Evolutionary conservation across 352 stramenopile species (phyloP).

Genomic region (Phytophthora hibernalis): DNA sequence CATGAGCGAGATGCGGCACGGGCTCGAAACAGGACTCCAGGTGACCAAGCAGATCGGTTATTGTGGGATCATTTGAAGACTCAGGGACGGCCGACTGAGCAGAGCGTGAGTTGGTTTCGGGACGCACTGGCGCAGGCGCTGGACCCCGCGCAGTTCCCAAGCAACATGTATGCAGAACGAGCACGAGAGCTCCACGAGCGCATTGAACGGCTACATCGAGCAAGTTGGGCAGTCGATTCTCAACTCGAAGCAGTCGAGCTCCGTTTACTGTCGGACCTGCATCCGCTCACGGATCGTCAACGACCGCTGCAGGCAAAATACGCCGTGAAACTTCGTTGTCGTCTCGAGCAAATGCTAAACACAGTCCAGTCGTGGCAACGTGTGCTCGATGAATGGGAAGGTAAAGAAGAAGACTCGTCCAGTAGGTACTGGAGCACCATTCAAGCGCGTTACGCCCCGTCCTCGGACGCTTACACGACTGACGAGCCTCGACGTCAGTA

Average conservation of each 20-base stretch:
- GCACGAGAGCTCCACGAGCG: slow-evolving; percentile 37
- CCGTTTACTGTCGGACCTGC: slow-evolving; percentile 38
- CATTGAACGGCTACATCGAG: slow-evolving; percentile 23
- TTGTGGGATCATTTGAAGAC: slow-evolving; percentile 36
- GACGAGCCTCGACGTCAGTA: slow-evolving; percentile 23
- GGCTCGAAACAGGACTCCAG: background rate
- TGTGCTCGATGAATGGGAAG: slow-evolving; percentile 32
- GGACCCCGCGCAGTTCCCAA: slow-evolving; percentile 15
- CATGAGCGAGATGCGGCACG: slow-evolving; percentile 23
- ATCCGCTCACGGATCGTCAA: slow-evolving; percentile 14
- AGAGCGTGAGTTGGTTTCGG: slow-evolving; percentile 19
- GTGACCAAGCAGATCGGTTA: slow-evolving; percentile 5
- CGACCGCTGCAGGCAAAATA: slow-evolving; percentile 49
- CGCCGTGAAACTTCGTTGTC: slow-evolving; percentile 41
- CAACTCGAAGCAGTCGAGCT: slow-evolving; percentile 49
- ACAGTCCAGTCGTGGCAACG: slow-evolving; percentile 38
- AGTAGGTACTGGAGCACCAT: slow-evolving; percentile 36
- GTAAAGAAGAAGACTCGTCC: slow-evolving; percentile 1
- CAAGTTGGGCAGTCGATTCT: slow-evolving; percentile 28
- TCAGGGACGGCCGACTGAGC: slow-evolving; percentile 14
- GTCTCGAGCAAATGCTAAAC: slow-evolving; percentile 28
- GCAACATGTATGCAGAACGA: slow-evolving; percentile 33
- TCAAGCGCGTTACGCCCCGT: slow-evolving; percentile 19
- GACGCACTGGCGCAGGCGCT: slow-evolving; percentile 23
- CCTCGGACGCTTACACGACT: slow-evolving; percentile 3